A percentile compares a stretch with the other conserved stretches of the same genome.
Conservation (phyloP, 331 rosid species). For the Cydonia oblonga region DNA sequence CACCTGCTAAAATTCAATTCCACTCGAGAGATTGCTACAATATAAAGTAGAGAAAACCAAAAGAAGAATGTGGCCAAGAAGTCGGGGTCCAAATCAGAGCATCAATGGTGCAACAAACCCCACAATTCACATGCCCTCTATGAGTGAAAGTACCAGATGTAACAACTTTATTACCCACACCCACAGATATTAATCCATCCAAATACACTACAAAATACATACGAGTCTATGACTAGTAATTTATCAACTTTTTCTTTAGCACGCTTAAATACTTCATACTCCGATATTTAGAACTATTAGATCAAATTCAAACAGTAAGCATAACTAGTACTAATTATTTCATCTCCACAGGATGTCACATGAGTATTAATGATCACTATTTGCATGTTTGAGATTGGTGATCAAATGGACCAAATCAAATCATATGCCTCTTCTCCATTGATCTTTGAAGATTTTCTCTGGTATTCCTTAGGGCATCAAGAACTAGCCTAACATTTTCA, state of each 20-base stretch:
- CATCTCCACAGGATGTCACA: constrained; percentile 9
- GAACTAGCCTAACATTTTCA: constrained; percentile 37
- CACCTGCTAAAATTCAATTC: constrained; percentile 5
- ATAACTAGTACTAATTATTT: background rate
- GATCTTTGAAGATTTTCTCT: constrained; percentile 43
- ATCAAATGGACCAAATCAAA: constrained; percentile 30
- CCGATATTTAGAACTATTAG: background rate
- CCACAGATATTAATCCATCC: background rate
- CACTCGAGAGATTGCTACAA: background rate
- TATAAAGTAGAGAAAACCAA: background rate
- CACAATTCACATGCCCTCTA: constrained; percentile 57
- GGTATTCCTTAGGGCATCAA: constrained; percentile 35
- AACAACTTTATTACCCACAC: constrained; percentile 18
- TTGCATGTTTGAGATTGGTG: background rate
- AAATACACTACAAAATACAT: background rate
- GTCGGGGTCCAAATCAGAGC: constrained; percentile 22
- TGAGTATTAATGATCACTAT: background rate
- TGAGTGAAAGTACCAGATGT: constrained; percentile 16
- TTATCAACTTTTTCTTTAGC: too few species aligned
- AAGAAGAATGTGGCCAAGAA: constrained; percentile 17
- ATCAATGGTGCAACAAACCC: constrained; percentile 29
- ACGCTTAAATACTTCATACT: background rate
- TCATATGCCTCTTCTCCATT: constrained; percentile 28
- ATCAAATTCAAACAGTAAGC: background rate
- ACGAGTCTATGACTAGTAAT: fast-evolving